Evolutionary conservation across 345 rosid species (phyloP), one percentile per base, ranked within the genome.

Genomic region (Trapa incisa): DNA sequence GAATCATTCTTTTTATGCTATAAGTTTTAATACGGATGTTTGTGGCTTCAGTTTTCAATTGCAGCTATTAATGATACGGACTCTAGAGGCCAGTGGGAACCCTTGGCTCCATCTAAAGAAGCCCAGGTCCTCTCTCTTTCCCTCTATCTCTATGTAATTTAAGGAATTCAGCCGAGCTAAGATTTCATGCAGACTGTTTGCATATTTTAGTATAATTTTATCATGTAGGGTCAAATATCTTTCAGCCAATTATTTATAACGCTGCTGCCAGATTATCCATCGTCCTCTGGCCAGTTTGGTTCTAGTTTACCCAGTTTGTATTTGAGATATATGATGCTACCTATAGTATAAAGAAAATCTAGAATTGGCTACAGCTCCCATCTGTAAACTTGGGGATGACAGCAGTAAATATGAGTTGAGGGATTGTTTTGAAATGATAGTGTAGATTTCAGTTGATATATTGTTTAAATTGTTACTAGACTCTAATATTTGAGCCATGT

Each of bases 61-160:
- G 77, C 96, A 47, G 99, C 99, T n/a, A 91, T 94, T 71, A 94
- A 94, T 75, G 99, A 94, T 54, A 83, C 95, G 8, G 91, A 89
- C 67, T 80, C 99, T 17, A 80, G 53, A 61, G 75, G 83, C 35
- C 91, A 89, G 66, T 94, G 99, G 99, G 99, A 91, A 78, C 99
- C 97, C 72, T 73, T 94, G 67, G 99, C 99, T 70, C 99, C 99
- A 14, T 87, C 95, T 74, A 91, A 94, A 80, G 97, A 91, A 84
- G 96, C 97, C 66, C 99, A 91, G 97, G 99, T 80, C 54, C 53
- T 65, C 38, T 63, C 45, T 43, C 64, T 70, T 57, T 68, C 65
- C 41, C 29, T 62, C 62, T 66, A 7, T 45, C 13, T 45, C 13
- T 45, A 1, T 7, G 9, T 45, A 37, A 70, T n/a, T 38, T 38